Conservation (phyloP, 805 yeast genomes). For the Nakazawaea pomicola region DNA sequence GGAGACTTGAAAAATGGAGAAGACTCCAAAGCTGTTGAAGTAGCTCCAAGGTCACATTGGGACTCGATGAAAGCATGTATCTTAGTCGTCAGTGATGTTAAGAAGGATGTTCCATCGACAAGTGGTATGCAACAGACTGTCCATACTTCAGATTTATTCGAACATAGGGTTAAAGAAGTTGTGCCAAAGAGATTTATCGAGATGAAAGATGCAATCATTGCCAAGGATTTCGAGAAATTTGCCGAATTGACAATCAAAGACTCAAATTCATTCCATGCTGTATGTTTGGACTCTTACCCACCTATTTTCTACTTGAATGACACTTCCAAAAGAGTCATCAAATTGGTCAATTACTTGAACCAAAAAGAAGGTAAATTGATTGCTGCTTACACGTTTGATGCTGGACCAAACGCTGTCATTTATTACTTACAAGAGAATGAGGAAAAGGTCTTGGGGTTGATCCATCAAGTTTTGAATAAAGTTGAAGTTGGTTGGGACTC, state of each 20-base stretch:
- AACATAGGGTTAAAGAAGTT: constrained; percentile 68
- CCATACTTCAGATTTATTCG: constrained; percentile 79
- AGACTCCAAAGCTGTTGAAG: constrained; percentile 91
- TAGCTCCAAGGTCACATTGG: constrained; percentile 86
- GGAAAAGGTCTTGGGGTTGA: constrained; percentile 61
- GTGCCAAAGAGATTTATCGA: constrained; percentile 82
- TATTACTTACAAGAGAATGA: constrained; percentile 82
- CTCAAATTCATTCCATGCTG: constrained; percentile 96
- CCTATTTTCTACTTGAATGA: constrained; percentile 95
- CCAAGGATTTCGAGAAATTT: constrained; percentile 73
- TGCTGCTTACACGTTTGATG: constrained; percentile 97
- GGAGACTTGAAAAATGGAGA: constrained; percentile 71
- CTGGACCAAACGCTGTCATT: constrained; percentile 98
- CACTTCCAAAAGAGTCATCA: constrained; percentile 78
- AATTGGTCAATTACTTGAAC: constrained; percentile 74
- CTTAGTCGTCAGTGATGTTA: constrained; percentile 86
- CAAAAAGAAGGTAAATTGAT: constrained; percentile 57
- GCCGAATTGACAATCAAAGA: constrained; percentile 94
- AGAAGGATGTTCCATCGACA: constrained; percentile 93
- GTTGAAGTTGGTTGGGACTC: constrained; percentile 64
- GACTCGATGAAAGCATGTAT: constrained; percentile 89
- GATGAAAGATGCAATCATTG: constrained; percentile 73
- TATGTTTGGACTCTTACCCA: constrained; percentile 92
- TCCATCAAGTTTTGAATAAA: constrained; percentile 52
- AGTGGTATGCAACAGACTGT: constrained; percentile 97